phyloP scores from a whole-genome alignment of 1,284 basidiomycete genomes.

The Ustilago shanxiensis region DNA sequence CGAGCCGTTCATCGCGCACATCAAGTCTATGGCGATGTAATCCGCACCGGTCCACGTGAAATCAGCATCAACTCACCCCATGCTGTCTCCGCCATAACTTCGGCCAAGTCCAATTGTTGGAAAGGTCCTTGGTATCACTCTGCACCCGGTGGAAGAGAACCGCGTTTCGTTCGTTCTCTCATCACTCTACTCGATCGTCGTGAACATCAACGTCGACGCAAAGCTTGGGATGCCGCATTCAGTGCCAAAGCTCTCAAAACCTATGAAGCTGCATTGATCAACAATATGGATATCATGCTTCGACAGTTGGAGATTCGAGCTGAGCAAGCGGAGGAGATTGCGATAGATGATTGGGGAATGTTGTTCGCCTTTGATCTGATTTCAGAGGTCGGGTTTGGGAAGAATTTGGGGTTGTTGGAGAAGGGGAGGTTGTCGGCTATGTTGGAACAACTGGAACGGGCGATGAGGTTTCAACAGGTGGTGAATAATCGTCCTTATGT shows the following conservation, averaged over 20 bases:
- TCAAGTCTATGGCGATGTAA: constrained; percentile 25
- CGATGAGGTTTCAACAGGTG: constrained; percentile 19
- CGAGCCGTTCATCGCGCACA: constrained; percentile 13
- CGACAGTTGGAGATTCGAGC: constrained; percentile 9
- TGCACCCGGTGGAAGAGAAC: not conserved
- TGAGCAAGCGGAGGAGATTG: constrained; percentile 10
- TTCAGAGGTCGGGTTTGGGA: constrained; percentile 21
- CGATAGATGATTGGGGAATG: constrained; percentile 21
- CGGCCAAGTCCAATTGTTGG: constrained; percentile 7
- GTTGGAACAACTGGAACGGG: constrained; percentile 20
- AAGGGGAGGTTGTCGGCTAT: constrained; percentile 18
- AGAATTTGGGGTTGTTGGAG: constrained; percentile 26
- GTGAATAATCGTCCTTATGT: constrained; percentile 32
- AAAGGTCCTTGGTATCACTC: constrained; percentile 34
- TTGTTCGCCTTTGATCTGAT: constrained; percentile 39
- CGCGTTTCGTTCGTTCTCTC: not conserved
- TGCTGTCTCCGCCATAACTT: constrained; percentile 22
- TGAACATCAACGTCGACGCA: constrained; percentile 17
- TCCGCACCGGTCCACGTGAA: constrained; percentile 37
- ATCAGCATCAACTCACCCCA: constrained; percentile 26
- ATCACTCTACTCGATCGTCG: not conserved
- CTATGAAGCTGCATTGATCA: constrained; percentile 22
- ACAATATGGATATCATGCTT: constrained; percentile 21
- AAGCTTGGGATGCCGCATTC: constrained; percentile 36
- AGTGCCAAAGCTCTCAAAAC: constrained; percentile 28